Percentiles rank a stretch among this genome's conserved stretches.
phyloP scores from a whole-genome alignment of 108 stramenopile genomes.

The Nitzschia inconspicua region DNA sequence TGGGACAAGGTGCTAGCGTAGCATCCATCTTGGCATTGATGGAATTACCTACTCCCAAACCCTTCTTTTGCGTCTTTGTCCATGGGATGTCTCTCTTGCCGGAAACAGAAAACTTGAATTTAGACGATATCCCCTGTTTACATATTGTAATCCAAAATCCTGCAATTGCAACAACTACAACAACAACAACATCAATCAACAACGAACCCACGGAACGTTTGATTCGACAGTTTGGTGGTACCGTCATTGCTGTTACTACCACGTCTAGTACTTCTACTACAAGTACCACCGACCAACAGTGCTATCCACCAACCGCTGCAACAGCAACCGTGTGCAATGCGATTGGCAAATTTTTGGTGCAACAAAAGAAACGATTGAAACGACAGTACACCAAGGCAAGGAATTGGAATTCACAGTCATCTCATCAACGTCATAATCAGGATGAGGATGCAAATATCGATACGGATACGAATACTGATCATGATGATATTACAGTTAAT shows the following conservation, averaged over 20 bases:
- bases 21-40: slow-evolving; percentile 64
- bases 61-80: slow-evolving; percentile 35
- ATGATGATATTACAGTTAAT: too few species aligned
- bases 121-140: slow-evolving; percentile 24
- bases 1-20: slow-evolving; percentile 74
- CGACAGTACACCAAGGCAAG: not conserved
- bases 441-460: too few species aligned
- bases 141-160: slow-evolving; percentile 15
- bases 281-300: too few species aligned
- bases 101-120: slow-evolving; percentile 29
- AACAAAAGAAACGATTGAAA: slow-evolving; percentile 27
- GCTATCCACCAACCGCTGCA: too few species aligned
- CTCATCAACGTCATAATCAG: too few species aligned
- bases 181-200: not conserved
- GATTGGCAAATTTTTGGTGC: slow-evolving; percentile 39
- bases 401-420: too few species aligned
- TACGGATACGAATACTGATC: too few species aligned
- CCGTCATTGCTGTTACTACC: slow-evolving; percentile 11
- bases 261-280: too few species aligned
- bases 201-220: slow-evolving; percentile 17
- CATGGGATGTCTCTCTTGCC: slow-evolving; percentile 31
- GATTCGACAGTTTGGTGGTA: slow-evolving; percentile 36
- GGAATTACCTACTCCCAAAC: not conserved
- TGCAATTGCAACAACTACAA: not conserved
- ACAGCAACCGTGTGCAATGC: too few species aligned